Percentiles rank a stretch among this genome's conserved stretches.
Conservation (phyloP, 2,329 filamentous ascomycete species). For the Arthrobotrys sinensis region DNA sequence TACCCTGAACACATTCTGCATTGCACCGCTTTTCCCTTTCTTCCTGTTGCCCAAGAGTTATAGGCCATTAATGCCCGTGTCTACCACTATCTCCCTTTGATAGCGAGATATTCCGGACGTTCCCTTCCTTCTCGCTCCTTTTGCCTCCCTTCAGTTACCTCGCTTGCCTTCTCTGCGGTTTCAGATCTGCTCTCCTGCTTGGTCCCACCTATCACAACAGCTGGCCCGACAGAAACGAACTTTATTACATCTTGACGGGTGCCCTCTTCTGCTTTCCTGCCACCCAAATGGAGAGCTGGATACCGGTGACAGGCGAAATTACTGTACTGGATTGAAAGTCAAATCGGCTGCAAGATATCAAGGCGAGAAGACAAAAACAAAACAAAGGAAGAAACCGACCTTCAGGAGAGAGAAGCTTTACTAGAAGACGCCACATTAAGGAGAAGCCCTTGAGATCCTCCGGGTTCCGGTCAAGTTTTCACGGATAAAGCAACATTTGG, state of each 20-base stretch:
- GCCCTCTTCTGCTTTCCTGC: slow-evolving; percentile 20
- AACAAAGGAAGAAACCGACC: slow-evolving; percentile 1
- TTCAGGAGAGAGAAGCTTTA: slow-evolving; percentile 12
- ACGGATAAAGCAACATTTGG: slow-evolving; percentile 60
- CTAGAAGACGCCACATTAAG: slow-evolving; percentile 17
- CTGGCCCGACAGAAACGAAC: slow-evolving; percentile 54
- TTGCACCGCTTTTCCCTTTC: slow-evolving; percentile 41
- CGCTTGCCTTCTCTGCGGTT: slow-evolving; percentile 58
- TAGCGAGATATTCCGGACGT: slow-evolving; percentile 60
- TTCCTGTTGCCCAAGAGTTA: slow-evolving; percentile 47
- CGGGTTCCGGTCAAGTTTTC: slow-evolving; percentile 59
- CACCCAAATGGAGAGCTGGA: slow-evolving; percentile 39
- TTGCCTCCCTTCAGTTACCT: slow-evolving; percentile 59
- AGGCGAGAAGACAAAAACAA: slow-evolving; percentile 28
- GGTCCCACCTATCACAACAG: slow-evolving; percentile 60
- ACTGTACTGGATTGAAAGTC: slow-evolving; percentile 18
- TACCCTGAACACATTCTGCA: slow-evolving; percentile 48
- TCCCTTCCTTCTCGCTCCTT: slow-evolving; percentile 60
- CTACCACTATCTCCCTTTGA: slow-evolving; percentile 53
- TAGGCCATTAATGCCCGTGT: slow-evolving; percentile 58
- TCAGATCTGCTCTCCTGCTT: slow-evolving; percentile 59
- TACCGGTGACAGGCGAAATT: slow-evolving; percentile 23
- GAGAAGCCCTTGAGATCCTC: slow-evolving; percentile 28
- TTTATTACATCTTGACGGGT: slow-evolving; percentile 47
- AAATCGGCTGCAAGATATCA: slow-evolving; percentile 23